phyloP scores from a whole-genome alignment of 441 rosid genomes.

The Pelargonium australe region DNA sequence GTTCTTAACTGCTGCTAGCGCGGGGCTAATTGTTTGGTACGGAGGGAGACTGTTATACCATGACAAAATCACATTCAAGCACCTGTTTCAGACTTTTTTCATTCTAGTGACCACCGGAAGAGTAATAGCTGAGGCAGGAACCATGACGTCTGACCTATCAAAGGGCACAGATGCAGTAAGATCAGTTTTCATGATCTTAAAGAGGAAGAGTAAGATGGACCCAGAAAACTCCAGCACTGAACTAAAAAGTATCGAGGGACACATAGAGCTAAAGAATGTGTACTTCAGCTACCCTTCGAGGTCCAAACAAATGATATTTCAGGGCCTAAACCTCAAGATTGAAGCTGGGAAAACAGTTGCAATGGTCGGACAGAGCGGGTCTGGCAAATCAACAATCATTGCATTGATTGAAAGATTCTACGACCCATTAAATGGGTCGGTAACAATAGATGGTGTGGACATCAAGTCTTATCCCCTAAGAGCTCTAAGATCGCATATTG shows the following conservation, averaged over 20 bases:
- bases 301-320: constrained; percentile 15
- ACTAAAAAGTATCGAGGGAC: constrained; percentile 9
- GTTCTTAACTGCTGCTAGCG: constrained; percentile 6
- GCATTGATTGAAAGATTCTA: constrained; percentile 24
- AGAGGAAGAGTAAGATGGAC: constrained; percentile 16
- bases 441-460: constrained; percentile 17
- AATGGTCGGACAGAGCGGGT: constrained; percentile 27
- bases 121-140: constrained; percentile 24
- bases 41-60: constrained; percentile 14
- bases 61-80: constrained; percentile 11
- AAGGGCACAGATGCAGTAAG: constrained; percentile 20
- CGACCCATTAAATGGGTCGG: constrained; percentile 20
- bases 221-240: constrained; percentile 3
- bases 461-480: constrained; percentile 17
- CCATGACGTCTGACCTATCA: constrained; percentile 24
- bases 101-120: constrained; percentile 21
- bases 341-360: constrained; percentile 21
- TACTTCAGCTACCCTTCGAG: constrained; percentile 22
- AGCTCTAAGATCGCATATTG: constrained; percentile 18
- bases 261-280: constrained; percentile 17
- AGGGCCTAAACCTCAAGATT: constrained; percentile 15
- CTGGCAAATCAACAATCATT: constrained; percentile 27
- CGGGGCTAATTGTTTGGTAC: constrained; percentile 9
- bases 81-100: constrained; percentile 17
- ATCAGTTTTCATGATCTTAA: constrained; percentile 14